These are phyloP conservation scores for Sporothrix protearum DNA, from an alignment of 2,329 filamentous ascomycete genomes.

Conservation along the genomic window DNA sequence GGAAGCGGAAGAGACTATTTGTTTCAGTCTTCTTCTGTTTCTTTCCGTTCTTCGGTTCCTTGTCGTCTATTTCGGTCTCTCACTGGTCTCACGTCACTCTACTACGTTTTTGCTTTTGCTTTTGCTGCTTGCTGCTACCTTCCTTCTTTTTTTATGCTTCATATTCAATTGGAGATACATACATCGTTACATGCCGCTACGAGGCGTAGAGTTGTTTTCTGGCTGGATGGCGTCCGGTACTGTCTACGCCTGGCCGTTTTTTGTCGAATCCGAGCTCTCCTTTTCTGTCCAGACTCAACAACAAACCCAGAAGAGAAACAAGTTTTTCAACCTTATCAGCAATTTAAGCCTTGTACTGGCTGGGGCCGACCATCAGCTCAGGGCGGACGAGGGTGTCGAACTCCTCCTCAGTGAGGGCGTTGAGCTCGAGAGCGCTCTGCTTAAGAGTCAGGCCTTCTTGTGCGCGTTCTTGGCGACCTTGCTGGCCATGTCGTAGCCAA, in stretches of 20 bases:
- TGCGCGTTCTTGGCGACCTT: constrained; percentile 98
- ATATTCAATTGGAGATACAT: constrained; percentile 20
- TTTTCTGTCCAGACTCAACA: background rate
- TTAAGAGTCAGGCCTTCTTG: constrained; percentile 95
- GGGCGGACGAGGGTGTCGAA: constrained; percentile 88
- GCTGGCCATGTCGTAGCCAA: constrained; percentile 94
- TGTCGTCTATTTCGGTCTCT: background rate
- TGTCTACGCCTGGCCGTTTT: constrained; percentile 2
- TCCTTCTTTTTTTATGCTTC: background rate
- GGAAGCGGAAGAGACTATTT: background rate
- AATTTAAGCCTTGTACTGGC: constrained; percentile 50
- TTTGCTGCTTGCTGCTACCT: too few species aligned
- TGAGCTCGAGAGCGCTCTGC: constrained; percentile 87
- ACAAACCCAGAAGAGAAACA: background rate
- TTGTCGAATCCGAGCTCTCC: background rate
- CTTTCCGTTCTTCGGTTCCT: background rate
- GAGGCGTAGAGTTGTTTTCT: background rate
- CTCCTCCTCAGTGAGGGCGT: constrained; percentile 81
- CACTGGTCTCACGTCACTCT: background rate
- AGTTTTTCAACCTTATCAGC: background rate
- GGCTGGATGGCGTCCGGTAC: background rate
- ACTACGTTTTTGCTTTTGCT: background rate
- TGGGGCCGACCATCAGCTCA: constrained; percentile 90
- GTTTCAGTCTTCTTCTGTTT: background rate
- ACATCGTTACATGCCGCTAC: constrained; percentile 18